Percentiles rank a stretch among this genome's conserved stretches.
Evolutionary conservation across 2,329 filamentous ascomycete genomes (phyloP).

Genomic region (Stagonosporopsis chrysanthemi): DNA sequence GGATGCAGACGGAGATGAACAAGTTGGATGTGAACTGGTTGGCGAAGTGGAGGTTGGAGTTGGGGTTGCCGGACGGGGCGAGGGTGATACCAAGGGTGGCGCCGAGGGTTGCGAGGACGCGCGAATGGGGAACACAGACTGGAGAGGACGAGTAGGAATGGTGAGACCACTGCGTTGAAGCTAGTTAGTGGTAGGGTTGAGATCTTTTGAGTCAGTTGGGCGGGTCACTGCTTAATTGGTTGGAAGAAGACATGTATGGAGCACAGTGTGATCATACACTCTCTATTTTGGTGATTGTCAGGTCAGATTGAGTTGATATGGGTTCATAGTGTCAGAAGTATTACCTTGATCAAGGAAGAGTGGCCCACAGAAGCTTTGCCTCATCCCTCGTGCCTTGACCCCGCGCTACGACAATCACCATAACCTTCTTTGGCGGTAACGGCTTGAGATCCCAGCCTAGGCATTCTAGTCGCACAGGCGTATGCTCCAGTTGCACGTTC

Average conservation of each 20-base stretch:
- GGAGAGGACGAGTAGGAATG: too few relatives aligned
- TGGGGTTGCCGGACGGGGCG: background rate
- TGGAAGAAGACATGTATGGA: too few relatives aligned
- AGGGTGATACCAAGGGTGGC: background rate
- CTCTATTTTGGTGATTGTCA: too few relatives aligned
- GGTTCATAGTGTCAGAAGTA: too few relatives aligned
- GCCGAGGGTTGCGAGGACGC: background rate
- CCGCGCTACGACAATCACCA: conserved; percentile 34
- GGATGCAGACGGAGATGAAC: background rate
- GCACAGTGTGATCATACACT: too few relatives aligned
- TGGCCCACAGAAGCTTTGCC: conserved; percentile 23
- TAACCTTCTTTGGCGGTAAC: conserved; percentile 23
- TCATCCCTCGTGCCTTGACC: background rate
- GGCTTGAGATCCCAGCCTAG: conserved; percentile 40
- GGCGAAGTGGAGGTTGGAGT: background rate
- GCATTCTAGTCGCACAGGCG: conserved; percentile 9
- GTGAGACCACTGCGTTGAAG: too few relatives aligned
- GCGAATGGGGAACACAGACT: too few relatives aligned
- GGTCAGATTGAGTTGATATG: background rate
- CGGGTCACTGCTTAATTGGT: too few relatives aligned
- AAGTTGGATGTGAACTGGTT: background rate
- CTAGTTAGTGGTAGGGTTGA: too few relatives aligned
- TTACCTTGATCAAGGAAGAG: background rate
- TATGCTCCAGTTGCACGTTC: conserved; percentile 18
- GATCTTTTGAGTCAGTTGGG: too few relatives aligned